phyloP scores from a whole-genome alignment of 2,329 filamentous ascomycete species.

The Alternaria sp. region DNA sequence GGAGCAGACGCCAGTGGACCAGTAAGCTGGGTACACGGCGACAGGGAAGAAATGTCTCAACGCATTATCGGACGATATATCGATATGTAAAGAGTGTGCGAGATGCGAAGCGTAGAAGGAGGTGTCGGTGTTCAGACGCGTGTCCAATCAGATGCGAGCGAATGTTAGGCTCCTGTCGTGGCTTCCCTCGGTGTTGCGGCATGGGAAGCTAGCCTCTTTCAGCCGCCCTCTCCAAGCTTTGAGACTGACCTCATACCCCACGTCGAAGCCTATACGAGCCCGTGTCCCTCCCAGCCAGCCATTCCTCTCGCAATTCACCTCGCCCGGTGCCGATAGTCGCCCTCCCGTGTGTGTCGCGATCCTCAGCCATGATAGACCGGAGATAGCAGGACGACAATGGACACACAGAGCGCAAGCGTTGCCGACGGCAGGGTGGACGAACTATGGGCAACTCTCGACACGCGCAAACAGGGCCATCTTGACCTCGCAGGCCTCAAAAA shows the following conservation, averaged over 20 bases:
- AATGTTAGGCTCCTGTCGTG: slow-evolving; percentile 17
- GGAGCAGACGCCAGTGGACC: not conserved
- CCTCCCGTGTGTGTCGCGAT: slow-evolving; percentile 29
- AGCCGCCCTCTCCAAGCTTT: slow-evolving; percentile 23
- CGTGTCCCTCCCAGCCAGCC: slow-evolving; percentile 18
- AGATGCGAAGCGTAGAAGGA: not conserved
- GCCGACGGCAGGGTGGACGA: slow-evolving; percentile 81
- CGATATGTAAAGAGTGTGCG: not conserved
- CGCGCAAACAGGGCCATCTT: slow-evolving; percentile 75
- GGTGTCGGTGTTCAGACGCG: not conserved
- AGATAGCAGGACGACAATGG: slow-evolving; percentile 61
- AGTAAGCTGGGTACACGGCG: not conserved
- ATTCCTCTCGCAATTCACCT: slow-evolving; percentile 31
- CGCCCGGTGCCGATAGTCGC: slow-evolving; percentile 23
- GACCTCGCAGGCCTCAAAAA: slow-evolving; percentile 84
- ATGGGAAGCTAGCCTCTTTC: slow-evolving; percentile 30
- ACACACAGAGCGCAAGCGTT: slow-evolving; percentile 77
- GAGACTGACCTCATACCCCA: slow-evolving; percentile 42
- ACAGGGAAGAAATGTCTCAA: not conserved
- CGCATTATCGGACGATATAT: not conserved
- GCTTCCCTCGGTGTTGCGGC: slow-evolving; percentile 21
- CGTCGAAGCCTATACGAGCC: slow-evolving; percentile 29
- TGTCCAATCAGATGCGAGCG: slow-evolving; percentile 25
- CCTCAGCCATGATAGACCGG: slow-evolving; percentile 48
- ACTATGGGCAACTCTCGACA: slow-evolving; percentile 84